These are phyloP conservation scores for Chalara sp. DNA, from an alignment of 2,329 filamentous ascomycete species.

Conservation along the genomic window DNA sequence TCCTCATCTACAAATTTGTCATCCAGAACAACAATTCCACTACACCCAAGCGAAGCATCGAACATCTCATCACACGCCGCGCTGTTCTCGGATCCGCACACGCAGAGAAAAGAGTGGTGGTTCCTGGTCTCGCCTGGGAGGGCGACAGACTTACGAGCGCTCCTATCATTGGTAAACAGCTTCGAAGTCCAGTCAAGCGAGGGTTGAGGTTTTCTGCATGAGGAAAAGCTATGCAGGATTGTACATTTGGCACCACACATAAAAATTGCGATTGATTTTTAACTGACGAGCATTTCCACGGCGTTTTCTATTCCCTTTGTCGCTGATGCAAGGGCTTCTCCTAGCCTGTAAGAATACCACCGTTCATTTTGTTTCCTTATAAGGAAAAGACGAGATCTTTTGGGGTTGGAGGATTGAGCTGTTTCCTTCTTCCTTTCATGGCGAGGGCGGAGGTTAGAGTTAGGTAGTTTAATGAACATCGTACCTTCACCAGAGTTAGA, in stretches of 20 bases:
- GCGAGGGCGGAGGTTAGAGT: background rate
- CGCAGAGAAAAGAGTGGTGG: slow-evolving; percentile 6
- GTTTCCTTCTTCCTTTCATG: background rate
- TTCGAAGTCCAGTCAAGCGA: background rate
- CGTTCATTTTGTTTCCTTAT: background rate
- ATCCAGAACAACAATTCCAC: slow-evolving; percentile 22
- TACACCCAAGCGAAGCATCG: slow-evolving; percentile 16
- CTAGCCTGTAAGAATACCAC: background rate
- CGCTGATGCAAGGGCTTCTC: background rate
- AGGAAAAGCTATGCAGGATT: background rate
- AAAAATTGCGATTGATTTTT: background rate
- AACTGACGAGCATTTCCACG: background rate
- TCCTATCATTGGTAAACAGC: background rate
- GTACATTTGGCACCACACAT: background rate
- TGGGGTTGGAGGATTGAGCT: background rate
- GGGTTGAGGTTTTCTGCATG: background rate
- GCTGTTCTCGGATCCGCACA: slow-evolving; percentile 8
- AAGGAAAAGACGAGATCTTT: background rate
- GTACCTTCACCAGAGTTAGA: background rate
- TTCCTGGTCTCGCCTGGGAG: slow-evolving; percentile 8
- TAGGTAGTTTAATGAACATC: background rate
- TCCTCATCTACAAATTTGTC: slow-evolving; percentile 42
- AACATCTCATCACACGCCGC: slow-evolving; percentile 6
- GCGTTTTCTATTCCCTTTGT: background rate
- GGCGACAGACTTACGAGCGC: background rate